phyloP scores from a whole-genome alignment of 1,284 basidiomycete species.

The Rhodotorula sp. region DNA sequence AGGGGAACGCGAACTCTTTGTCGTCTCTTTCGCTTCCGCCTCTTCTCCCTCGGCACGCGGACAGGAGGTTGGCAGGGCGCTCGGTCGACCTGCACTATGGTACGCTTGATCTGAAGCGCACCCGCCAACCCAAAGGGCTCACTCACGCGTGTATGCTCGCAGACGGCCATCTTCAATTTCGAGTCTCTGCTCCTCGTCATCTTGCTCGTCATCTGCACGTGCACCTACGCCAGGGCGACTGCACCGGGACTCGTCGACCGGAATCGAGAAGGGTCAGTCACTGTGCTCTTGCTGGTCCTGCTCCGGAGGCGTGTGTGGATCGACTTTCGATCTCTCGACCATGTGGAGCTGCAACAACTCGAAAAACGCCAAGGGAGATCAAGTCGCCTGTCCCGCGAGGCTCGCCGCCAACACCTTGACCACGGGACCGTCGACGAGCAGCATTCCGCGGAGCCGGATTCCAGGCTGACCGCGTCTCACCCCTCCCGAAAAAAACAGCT shows the following conservation, averaged over 20 bases:
- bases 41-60: no score
- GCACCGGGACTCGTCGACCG: conserved; percentile 85
- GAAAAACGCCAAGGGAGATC: not conserved
- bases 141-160: not conserved
- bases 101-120: no score
- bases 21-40: not conserved
- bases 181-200: conserved; percentile 91
- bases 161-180: conserved; percentile 99
- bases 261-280: conserved; percentile 85
- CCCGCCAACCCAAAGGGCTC: no score
- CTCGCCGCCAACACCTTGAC: no score
- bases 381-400: not conserved
- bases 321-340: not conserved
- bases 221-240: conserved; percentile 88
- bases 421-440: no score
- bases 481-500: conserved; percentile 59
- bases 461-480: not conserved
- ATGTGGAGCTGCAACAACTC: conserved; percentile 1
- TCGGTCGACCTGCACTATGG: no score
- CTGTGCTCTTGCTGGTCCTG: no score
- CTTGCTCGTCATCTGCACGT: conserved; percentile 91
- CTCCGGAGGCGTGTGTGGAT: not conserved
- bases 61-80: no score
- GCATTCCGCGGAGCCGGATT: no score
- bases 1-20: not conserved